These are phyloP conservation scores for Trichoderma gracile DNA, from an alignment of 2,329 filamentous ascomycete species.

Conservation along the genomic window DNA sequence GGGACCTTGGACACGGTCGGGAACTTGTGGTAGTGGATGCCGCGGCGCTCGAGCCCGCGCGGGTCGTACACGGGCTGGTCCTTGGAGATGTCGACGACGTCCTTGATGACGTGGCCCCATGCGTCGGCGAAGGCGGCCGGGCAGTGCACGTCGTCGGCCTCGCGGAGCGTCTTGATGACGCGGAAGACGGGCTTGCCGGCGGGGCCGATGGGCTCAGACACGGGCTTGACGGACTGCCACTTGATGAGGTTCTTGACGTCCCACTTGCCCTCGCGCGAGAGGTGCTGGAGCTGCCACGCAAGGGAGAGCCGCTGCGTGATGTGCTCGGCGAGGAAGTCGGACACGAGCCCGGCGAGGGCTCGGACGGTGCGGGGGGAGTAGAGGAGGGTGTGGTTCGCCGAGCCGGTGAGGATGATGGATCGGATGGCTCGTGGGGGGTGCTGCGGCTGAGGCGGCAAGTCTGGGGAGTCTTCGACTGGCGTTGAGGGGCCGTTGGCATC, in stretches of 20 bases:
- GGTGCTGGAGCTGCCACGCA: slow-evolving; percentile 87
- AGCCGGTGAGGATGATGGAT: slow-evolving; percentile 69
- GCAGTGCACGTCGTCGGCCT: slow-evolving; percentile 81
- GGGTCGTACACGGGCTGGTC: slow-evolving; percentile 90
- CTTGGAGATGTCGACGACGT: slow-evolving; percentile 88
- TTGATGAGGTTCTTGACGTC: slow-evolving; percentile 95
- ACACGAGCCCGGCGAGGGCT: slow-evolving; percentile 76
- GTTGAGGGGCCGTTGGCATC: slow-evolving; percentile 48
- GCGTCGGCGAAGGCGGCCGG: slow-evolving; percentile 69
- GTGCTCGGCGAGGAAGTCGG: slow-evolving; percentile 74
- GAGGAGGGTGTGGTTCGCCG: slow-evolving; percentile 80
- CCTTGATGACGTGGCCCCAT: slow-evolving; percentile 68
- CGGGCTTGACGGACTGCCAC: slow-evolving; percentile 78
- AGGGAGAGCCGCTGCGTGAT: slow-evolving; percentile 77
- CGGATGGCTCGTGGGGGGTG: slow-evolving; percentile 61
- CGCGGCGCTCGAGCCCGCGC: slow-evolving; percentile 63
- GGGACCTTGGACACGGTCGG: slow-evolving; percentile 91
- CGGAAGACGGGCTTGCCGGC: slow-evolving; percentile 64
- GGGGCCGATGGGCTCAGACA: slow-evolving; percentile 72
- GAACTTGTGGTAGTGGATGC: slow-evolving; percentile 79
- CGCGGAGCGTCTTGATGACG: slow-evolving; percentile 89
- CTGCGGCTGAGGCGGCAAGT: slow-evolving; percentile 50
- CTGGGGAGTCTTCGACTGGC: slow-evolving; percentile 44
- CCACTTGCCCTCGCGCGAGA: slow-evolving; percentile 92
- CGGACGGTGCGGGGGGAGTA: slow-evolving; percentile 77